phyloP scores from a whole-genome alignment of 2,329 filamentous ascomycete species.

The Trichoderma hamatum region DNA sequence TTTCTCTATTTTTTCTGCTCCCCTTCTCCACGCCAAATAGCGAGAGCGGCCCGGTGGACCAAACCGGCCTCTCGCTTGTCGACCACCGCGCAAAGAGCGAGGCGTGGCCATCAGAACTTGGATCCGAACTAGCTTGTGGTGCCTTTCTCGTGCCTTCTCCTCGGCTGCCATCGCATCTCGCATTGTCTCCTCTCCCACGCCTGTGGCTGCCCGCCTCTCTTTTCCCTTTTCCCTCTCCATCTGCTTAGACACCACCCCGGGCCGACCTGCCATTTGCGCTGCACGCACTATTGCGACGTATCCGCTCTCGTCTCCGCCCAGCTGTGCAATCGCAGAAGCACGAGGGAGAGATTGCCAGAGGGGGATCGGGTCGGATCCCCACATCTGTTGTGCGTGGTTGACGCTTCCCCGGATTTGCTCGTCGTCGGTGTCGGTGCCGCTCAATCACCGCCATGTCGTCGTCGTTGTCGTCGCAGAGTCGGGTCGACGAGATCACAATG shows the following conservation, averaged over 20 bases:
- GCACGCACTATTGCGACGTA: slow-evolving; percentile 19
- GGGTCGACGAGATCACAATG: slow-evolving; percentile 36
- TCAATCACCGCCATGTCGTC: slow-evolving; percentile 29
- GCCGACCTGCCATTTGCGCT: not conserved
- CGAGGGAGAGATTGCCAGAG: slow-evolving; percentile 23
- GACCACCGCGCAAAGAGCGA: not conserved
- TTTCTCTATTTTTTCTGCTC: not conserved
- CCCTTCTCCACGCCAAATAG: not conserved
- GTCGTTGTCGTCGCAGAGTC: slow-evolving; percentile 31
- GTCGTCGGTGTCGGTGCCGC: slow-evolving; percentile 2
- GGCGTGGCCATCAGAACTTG: not conserved
- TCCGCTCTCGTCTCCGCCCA: slow-evolving; percentile 25
- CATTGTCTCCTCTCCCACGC: not conserved
- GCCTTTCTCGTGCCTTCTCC: not conserved
- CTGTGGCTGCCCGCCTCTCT: not conserved
- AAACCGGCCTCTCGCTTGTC: slow-evolving; percentile 1
- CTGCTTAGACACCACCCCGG: slow-evolving; percentile 1
- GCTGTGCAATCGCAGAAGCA: slow-evolving; percentile 20
- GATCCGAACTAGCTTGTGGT: slow-evolving; percentile 1
- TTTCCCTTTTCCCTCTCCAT: not conserved
- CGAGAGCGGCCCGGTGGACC: slow-evolving; percentile 1
- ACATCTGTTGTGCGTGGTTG: slow-evolving; percentile 13
- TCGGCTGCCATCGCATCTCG: not conserved
- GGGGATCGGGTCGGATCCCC: slow-evolving; percentile 26
- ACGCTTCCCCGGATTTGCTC: slow-evolving; percentile 28